Evolutionary conservation across 139 green algal species (phyloP), one percentile per base, ranked within the genome.

Genomic region (Limnomonas spitsbergensis): DNA sequence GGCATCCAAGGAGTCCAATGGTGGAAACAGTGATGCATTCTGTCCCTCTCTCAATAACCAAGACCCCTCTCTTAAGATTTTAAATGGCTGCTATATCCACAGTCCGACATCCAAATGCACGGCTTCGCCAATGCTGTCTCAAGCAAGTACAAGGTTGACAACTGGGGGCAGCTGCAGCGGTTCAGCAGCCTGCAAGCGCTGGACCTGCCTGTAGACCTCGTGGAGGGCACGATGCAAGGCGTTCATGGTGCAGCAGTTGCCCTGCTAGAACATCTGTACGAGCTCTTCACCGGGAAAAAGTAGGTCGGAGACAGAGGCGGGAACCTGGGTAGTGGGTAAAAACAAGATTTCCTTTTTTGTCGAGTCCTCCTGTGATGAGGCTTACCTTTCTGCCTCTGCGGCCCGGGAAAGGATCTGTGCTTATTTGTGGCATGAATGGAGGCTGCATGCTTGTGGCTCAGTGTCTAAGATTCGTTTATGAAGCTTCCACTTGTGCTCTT

Each of bases 71-170:
- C n/a, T n/a, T n/a, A n/a, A n/a, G n/a, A n/a, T n/a, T n/a, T n/a
- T n/a, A n/a, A n/a, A n/a, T n/a, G n/a, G n/a, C n/a, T n/a, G 36
- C 9, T 9, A 42, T 32, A 7, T 34, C 38, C 61, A 31, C 80
- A 92, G 88, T 27, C 75, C 29, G 88, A 92, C 76, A 83, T 92
- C 29, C 80, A 90, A 14, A 92, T 92, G 88, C 82, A 89, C 68
- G 75, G 71, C 24, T 92, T 90, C 82, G 84, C 81, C 2, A 92
- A 92, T 73, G 88, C 71, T 35, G 86, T 79, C 9, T 86, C 80
- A 37, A 80, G 76, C 14, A 75, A 83, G 39, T 88, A 76, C 80
- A 89, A 89, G 76, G 69, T 74, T 4, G 86, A 90, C 80, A 92
- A 92, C 80, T 92, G 86, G 86, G 42, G 70, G 35, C 88, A 88